Conservation (phyloP, 495 filamentous ascomycete species). For the Aspergillus nanangensis region DNA sequence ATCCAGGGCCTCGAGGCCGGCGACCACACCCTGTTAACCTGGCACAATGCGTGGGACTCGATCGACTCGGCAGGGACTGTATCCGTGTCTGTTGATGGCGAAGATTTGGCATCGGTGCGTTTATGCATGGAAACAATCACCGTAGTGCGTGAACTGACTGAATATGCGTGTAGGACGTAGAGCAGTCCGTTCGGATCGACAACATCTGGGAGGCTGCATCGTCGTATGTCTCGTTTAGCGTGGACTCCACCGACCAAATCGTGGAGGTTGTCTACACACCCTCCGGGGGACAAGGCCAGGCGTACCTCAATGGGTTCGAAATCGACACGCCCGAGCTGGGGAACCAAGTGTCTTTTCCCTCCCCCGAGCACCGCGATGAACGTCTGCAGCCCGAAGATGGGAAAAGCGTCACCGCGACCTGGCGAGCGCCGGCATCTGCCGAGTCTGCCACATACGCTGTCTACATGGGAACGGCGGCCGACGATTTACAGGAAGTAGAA, state of each 20-base stretch:
- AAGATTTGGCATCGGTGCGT: constrained; percentile 1
- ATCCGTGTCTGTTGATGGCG: not conserved
- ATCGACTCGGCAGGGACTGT: not conserved
- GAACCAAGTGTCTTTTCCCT: constrained; percentile 4
- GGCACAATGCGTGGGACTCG: constrained; percentile 8
- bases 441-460: constrained; percentile 5
- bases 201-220: constrained; percentile 9
- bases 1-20: constrained; percentile 1
- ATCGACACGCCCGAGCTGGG: constrained; percentile 4
- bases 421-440: constrained; percentile 1
- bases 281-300: not conserved
- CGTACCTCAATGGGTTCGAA: constrained; percentile 5
- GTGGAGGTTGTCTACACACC: constrained; percentile 6
- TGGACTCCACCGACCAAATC: not conserved
- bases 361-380: constrained; percentile 4
- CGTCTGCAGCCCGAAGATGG: not conserved
- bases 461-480: not conserved
- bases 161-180: too few species aligned
- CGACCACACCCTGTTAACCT: constrained; percentile 4
- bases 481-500: not conserved
- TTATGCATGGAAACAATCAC: not conserved
- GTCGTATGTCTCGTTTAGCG: constrained; percentile 7
- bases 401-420: not conserved
- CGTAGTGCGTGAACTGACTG: not conserved
- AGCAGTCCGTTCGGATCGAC: constrained; percentile 4